Conservation (phyloP, 495 filamentous ascomycete genomes). For the Zalerion maritima region DNA sequence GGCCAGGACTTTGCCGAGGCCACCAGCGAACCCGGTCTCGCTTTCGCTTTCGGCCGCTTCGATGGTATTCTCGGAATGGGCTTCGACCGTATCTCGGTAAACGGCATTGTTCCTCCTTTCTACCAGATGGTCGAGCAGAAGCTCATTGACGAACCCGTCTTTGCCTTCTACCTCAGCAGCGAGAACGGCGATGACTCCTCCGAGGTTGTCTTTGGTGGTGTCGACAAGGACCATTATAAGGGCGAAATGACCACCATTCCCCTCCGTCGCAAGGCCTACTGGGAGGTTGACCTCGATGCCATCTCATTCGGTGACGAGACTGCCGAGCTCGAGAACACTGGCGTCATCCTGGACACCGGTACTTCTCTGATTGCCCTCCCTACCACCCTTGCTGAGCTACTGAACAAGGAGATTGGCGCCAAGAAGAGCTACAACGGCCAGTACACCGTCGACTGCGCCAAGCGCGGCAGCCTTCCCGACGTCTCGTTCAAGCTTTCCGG, state of each 20-base stretch:
- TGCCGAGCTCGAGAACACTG: constrained; percentile 83
- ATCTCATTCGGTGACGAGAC: constrained; percentile 73
- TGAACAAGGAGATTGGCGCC: constrained; percentile 95
- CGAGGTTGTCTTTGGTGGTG: constrained; percentile 82
- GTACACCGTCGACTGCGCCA: constrained; percentile 81
- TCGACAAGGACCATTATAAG: constrained; percentile 72
- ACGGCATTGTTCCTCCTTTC: constrained; percentile 86
- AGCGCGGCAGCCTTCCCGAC: constrained; percentile 70
- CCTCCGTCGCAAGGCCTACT: constrained; percentile 96
- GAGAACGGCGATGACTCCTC: constrained; percentile 58
- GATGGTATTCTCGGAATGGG: constrained; percentile 96
- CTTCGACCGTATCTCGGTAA: constrained; percentile 90
- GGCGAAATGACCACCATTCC: constrained; percentile 88
- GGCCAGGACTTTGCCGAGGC: constrained; percentile 92
- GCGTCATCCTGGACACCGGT: constrained; percentile 94
- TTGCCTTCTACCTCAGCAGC: constrained; percentile 88
- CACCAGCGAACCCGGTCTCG: constrained; percentile 82
- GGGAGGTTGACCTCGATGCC: constrained; percentile 93
- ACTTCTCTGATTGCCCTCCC: constrained; percentile 97
- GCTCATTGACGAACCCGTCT: constrained; percentile 79
- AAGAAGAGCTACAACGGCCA: constrained; percentile 95
- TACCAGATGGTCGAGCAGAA: constrained; percentile 88
- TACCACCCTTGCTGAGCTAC: constrained; percentile 80
- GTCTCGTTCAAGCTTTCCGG: constrained; percentile 77
- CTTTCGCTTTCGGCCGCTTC: constrained; percentile 95